Evolutionary conservation across 495 filamentous ascomycete genomes (phyloP).

Genomic region (Entonaema liquescens): DNA sequence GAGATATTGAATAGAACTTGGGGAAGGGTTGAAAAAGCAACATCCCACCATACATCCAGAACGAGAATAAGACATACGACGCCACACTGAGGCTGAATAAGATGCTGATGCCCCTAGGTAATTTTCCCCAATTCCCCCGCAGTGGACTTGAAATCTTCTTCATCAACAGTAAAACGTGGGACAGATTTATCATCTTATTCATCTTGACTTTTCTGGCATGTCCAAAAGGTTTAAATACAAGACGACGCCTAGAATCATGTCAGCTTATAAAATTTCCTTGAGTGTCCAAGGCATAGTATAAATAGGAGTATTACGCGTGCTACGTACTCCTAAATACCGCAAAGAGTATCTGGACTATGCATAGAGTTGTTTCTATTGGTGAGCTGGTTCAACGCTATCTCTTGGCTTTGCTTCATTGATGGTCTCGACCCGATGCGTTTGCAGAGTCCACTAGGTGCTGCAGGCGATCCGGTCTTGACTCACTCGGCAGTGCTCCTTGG

Average conservation of each 20-base stretch:
- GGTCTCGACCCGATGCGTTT: slow-evolving; percentile 6
- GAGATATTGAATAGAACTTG: not conserved
- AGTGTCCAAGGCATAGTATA: not conserved
- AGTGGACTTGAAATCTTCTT: not conserved
- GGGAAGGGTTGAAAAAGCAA: no score
- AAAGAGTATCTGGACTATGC: slow-evolving; percentile 2
- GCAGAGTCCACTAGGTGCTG: slow-evolving; percentile 5
- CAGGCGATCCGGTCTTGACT: slow-evolving; percentile 9
- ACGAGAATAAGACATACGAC: not conserved
- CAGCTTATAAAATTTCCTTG: not conserved
- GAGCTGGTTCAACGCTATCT: slow-evolving; percentile 6
- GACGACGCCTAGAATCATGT: no score
- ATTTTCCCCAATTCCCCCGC: not conserved
- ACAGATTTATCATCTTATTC: not conserved
- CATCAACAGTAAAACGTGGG: not conserved
- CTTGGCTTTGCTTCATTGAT: slow-evolving; percentile 34
- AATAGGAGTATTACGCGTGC: not conserved
- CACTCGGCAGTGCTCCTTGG: slow-evolving; percentile 21
- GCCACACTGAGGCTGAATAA: not conserved
- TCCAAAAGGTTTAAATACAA: not conserved
- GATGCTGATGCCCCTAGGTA: not conserved
- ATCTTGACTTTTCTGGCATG: not conserved
- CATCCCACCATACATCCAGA: no score
- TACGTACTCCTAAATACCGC: not conserved
- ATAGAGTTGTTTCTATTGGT: slow-evolving; percentile 11